Evolutionary conservation across 768 basidiomycete genomes (phyloP).

Genomic region (Asterophora lycoperdoides): DNA sequence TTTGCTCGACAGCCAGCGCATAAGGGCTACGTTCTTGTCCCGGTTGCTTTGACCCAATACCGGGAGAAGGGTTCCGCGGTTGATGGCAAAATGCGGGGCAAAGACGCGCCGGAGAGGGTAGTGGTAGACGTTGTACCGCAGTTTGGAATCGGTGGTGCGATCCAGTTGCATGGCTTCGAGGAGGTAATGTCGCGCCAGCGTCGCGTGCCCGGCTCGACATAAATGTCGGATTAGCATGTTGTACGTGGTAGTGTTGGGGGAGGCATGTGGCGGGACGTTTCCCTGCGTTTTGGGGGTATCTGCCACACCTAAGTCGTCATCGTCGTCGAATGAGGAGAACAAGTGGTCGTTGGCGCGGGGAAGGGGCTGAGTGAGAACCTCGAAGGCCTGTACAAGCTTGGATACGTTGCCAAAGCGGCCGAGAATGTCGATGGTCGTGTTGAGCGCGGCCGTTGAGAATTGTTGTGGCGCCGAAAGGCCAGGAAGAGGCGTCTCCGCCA

Average conservation of each 20-base stretch:
- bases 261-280: constrained; percentile 39
- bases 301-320: constrained; percentile 55
- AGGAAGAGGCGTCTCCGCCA: neutral
- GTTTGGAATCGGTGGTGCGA: constrained; percentile 25
- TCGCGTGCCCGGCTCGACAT: constrained; percentile 40
- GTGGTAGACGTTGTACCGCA: constrained; percentile 28
- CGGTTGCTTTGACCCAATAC: constrained; percentile 57
- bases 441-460: constrained; percentile 63
- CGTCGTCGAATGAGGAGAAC: constrained; percentile 60
- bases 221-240: constrained; percentile 57
- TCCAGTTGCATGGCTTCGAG: constrained; percentile 49
- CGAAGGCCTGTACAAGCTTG: constrained; percentile 70
- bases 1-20: constrained; percentile 56
- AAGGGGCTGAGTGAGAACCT: constrained; percentile 71
- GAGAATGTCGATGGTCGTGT: constrained; percentile 68
- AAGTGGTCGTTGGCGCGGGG: constrained; percentile 45
- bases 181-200: constrained; percentile 65
- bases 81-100: constrained; percentile 53
- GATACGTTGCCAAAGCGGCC: constrained; percentile 58
- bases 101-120: constrained; percentile 31
- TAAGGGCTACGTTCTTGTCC: constrained; percentile 51
- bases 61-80: constrained; percentile 51
- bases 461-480: constrained; percentile 31
- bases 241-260: constrained; percentile 67
- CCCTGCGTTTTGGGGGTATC: constrained; percentile 28